Percentiles rank a stretch among this genome's conserved stretches.
Conservation (phyloP, 805 yeast species). For the Sungouiella thailandica region DNA sequence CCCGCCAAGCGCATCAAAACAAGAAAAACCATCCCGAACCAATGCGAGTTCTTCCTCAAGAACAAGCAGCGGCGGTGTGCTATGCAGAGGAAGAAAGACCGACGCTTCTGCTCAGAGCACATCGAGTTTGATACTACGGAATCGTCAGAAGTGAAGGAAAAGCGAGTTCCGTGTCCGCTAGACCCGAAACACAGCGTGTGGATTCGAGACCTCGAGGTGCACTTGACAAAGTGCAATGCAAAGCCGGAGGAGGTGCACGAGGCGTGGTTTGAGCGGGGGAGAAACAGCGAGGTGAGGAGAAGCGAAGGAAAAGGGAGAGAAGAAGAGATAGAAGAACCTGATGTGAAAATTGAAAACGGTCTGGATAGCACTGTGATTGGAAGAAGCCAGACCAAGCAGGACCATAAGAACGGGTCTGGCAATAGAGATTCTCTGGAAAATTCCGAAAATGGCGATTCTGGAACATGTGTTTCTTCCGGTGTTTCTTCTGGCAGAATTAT, state of each 20-base stretch:
- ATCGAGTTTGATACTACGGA: conserved; percentile 18
- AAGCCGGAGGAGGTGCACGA: conserved; percentile 29
- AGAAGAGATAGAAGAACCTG: conserved; percentile 5
- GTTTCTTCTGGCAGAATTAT: too few relatives aligned
- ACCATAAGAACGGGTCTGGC: too few relatives aligned
- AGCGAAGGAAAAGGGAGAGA: conserved; percentile 8
- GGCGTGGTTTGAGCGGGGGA: conserved; percentile 44
- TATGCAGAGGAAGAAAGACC: conserved; percentile 49
- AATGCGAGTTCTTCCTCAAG: conserved; percentile 46
- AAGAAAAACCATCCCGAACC: conserved; percentile 6
- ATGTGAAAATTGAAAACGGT: too few relatives aligned
- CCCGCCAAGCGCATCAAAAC: conserved; percentile 3
- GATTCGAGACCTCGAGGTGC: conserved; percentile 51
- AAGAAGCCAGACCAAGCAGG: too few relatives aligned
- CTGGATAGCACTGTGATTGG: too few relatives aligned
- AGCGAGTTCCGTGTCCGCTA: conserved; percentile 67
- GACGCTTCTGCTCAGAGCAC: conserved; percentile 62
- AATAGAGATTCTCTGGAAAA: too few relatives aligned
- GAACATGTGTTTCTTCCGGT: too few relatives aligned
- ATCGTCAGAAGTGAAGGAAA: conserved; percentile 15
- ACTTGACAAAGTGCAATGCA: conserved; percentile 58
- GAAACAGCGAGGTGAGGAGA: conserved; percentile 5
- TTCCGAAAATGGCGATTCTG: too few relatives aligned
- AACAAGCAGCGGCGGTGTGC: conserved; percentile 56
- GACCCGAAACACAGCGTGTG: conserved; percentile 74